Evolutionary conservation across 1,284 basidiomycete genomes (phyloP).

Genomic region (Microbotryum saponariae): DNA sequence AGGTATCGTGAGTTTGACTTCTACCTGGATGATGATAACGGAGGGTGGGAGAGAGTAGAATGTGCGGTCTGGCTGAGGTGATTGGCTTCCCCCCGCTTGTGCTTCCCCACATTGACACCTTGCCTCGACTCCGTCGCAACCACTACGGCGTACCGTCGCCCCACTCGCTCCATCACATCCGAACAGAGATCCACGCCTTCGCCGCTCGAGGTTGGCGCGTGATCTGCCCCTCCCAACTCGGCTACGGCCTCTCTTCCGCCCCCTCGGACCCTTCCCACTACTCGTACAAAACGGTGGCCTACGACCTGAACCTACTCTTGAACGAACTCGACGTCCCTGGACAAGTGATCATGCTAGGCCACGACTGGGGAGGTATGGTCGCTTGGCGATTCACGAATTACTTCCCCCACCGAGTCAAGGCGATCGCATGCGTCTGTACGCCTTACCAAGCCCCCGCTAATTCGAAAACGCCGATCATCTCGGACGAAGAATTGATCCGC

Average conservation of each 20-base stretch:
- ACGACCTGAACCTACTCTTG: constrained; percentile 29
- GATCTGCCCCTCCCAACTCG: constrained; percentile 30
- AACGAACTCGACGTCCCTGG: constrained; percentile 13
- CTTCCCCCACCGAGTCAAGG: constrained; percentile 27
- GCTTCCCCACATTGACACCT: neutral
- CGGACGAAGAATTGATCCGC: constrained; percentile 17
- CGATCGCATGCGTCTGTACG: constrained; percentile 31
- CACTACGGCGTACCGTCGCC: too few relatives aligned
- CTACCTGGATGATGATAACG: neutral
- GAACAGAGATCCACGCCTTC: constrained; percentile 29
- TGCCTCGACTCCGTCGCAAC: too few relatives aligned
- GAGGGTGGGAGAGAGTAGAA: too few relatives aligned
- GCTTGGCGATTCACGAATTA: constrained; percentile 35
- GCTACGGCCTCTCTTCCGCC: constrained; percentile 22
- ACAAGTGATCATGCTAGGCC: constrained; percentile 30
- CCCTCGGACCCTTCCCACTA: constrained; percentile 24
- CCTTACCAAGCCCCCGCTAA: constrained; percentile 29
- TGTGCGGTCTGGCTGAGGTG: neutral
- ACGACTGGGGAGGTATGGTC: constrained; percentile 35
- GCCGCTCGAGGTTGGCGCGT: constrained; percentile 26
- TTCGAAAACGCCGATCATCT: constrained; percentile 1
- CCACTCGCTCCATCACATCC: too few relatives aligned
- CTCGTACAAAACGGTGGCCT: constrained; percentile 24
- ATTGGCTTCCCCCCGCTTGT: neutral
- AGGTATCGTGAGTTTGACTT: constrained; percentile 17